Base-by-base conservation (phyloP, 2,329 filamentous ascomycete species). In the Lasiodiplodia hormozganensis region DNA sequence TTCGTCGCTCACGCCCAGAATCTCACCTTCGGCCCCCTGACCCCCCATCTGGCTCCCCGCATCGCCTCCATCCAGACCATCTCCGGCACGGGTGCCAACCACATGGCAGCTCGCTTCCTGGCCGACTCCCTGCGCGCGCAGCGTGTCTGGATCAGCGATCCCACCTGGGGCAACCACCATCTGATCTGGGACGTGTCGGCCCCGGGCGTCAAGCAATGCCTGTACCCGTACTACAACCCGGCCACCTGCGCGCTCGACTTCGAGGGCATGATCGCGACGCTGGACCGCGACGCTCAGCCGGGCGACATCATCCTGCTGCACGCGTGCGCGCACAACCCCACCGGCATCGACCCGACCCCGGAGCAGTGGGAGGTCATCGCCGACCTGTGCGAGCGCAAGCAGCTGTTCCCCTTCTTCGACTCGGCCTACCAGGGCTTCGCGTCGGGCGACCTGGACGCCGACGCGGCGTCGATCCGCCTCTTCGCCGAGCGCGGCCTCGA, bases 341-440 rank as follows among this genome's bases (percentile, higher is more conserved):
- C 79, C 0, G 80, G 80, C 8, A 57, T 77, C 2, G 80, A 82
- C 67, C 76, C 74, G 1, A 72, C 74, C 1, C 71, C 70, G 43
- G 75, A 76, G 4, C 77, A 82, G 69, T 82, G 79, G 80, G 62
- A 70, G 34, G 23, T 51, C 1, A 70, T 82, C 23, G 78, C 76
- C 1, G 71, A 75, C 18, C n/a, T 80, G 1, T 77, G 73, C 69
- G 68, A 76, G 66, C 64, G 71, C 38, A 76, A 73, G 60, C 66
- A 70, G 6, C 68, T 82, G 1, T 74, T 81, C 53, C 73, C 77
- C 7, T 71, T 82, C 58, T 79, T 82, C 66, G 80, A 82, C 70
- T 71, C 62, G 3, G 80, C 80, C 2, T 82, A 81, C 70, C 79
- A 80, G 70, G 79, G 80, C 1, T 80, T 82, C 69, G 77, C 77